A percentile compares a stretch with the other conserved stretches of the same genome.
Conservation (phyloP, 2,329 filamentous ascomycete genomes). For the Aspergillus jensenii region DNA sequence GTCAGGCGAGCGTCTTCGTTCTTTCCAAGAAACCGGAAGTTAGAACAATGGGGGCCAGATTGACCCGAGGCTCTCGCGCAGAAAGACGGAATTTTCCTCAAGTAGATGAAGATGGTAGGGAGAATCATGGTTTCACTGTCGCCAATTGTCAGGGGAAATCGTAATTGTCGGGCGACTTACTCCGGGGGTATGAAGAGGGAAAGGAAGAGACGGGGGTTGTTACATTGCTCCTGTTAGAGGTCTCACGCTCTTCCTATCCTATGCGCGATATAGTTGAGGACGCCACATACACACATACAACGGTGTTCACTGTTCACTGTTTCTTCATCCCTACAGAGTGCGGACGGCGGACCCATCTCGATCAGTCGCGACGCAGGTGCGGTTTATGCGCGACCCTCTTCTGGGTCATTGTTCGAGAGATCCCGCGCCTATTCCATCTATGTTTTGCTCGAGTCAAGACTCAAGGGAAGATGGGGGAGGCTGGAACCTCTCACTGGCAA, state of each 20-base stretch:
- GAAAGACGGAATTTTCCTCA: not conserved
- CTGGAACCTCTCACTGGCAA: conserved; percentile 14
- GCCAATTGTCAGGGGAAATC: conserved; percentile 1
- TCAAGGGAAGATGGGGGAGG: conserved; percentile 12
- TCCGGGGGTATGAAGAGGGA: not conserved
- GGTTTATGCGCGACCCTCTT: conserved; percentile 2
- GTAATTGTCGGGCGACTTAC: conserved; percentile 1
- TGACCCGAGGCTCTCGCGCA: conserved; percentile 9
- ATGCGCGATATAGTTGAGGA: conserved; percentile 16
- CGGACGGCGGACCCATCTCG: not conserved
- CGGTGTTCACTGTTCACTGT: not conserved
- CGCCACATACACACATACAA: conserved; percentile 11
- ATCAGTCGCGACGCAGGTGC: conserved; percentile 4
- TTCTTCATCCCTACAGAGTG: not conserved
- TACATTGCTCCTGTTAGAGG: conserved; percentile 7
- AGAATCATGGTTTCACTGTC: conserved; percentile 1
- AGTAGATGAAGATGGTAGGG: not conserved
- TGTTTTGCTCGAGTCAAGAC: conserved; percentile 15
- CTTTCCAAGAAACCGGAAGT: not conserved
- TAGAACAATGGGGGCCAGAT: conserved; percentile 8
- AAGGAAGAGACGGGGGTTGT: conserved; percentile 7
- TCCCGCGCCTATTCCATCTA: conserved; percentile 12
- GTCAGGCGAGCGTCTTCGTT: not conserved
- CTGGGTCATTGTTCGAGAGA: not conserved
- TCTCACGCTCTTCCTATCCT: conserved; percentile 3